A percentile compares a stretch with the other conserved stretches of the same genome.
These are phyloP conservation scores for Arthrobotrys conoides DNA, from an alignment of 2,329 filamentous ascomycete species.

Conservation along the genomic window DNA sequence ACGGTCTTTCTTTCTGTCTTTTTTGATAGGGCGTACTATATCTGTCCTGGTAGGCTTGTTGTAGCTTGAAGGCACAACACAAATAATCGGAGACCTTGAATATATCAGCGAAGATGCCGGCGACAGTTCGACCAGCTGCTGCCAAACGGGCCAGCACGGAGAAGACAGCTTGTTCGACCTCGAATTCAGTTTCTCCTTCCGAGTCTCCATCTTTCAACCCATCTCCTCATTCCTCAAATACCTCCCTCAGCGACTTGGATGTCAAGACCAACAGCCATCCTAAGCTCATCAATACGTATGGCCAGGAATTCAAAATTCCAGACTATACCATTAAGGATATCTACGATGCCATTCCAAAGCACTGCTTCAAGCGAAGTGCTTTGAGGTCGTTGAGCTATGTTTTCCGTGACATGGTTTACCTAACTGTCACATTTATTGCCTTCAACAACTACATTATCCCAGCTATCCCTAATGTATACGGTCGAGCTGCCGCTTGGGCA, in stretches of 20 bases:
- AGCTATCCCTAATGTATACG: slow-evolving; percentile 66
- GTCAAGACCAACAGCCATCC: slow-evolving; percentile 69
- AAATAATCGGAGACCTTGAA: not conserved
- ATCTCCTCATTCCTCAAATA: slow-evolving; percentile 79
- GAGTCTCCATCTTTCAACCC: slow-evolving; percentile 71
- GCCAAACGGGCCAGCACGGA: slow-evolving; percentile 66
- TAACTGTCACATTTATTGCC: slow-evolving; percentile 84
- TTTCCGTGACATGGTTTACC: slow-evolving; percentile 80
- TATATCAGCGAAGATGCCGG: slow-evolving; percentile 27
- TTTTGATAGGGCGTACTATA: slow-evolving; percentile 27
- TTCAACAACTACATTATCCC: slow-evolving; percentile 93
- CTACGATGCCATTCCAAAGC: slow-evolving; percentile 94
- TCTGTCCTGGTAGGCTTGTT: slow-evolving; percentile 39
- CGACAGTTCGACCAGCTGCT: slow-evolving; percentile 49
- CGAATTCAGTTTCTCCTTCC: slow-evolving; percentile 72
- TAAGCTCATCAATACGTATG: slow-evolving; percentile 86
- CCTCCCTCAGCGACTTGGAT: slow-evolving; percentile 90
- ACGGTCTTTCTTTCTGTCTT: slow-evolving; percentile 14
- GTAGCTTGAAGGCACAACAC: slow-evolving; percentile 53
- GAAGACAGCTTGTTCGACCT: slow-evolving; percentile 71
- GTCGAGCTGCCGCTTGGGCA: slow-evolving; percentile 70
- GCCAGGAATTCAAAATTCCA: slow-evolving; percentile 92
- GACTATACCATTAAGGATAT: slow-evolving; percentile 99
- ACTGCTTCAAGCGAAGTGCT: slow-evolving; percentile 93
- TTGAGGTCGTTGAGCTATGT: slow-evolving; percentile 84